Conservation (phyloP, 2,329 filamentous ascomycete species). For the Zymoseptoria brevis region DNA sequence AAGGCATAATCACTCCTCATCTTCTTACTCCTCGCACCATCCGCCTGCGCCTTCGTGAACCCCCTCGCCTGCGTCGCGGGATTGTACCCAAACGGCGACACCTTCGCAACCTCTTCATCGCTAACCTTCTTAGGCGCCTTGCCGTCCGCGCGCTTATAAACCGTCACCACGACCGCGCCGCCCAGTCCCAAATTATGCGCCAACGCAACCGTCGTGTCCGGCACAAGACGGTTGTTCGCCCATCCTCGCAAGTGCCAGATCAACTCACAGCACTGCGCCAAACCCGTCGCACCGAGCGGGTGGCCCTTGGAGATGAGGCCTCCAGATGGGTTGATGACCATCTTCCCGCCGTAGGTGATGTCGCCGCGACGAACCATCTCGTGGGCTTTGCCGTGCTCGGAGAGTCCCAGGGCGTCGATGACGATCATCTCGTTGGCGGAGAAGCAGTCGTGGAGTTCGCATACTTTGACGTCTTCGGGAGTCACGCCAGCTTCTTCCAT, state of each 20-base stretch:
- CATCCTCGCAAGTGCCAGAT: conserved; percentile 93
- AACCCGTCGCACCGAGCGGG: conserved; percentile 81
- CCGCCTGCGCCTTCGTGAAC: conserved; percentile 69
- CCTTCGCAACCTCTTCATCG: conserved; percentile 55
- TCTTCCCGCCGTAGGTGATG: conserved; percentile 74
- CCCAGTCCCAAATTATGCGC: conserved; percentile 92
- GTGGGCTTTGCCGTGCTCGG: conserved; percentile 73
- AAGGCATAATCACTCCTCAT: conserved; percentile 62
- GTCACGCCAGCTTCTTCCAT: conserved; percentile 61
- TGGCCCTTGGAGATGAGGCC: conserved; percentile 95
- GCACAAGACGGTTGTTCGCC: conserved; percentile 78
- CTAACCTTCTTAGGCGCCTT: conserved; percentile 52
- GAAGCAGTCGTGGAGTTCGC: conserved; percentile 95
- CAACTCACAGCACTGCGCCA: conserved; percentile 93
- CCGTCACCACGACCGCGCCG: conserved; percentile 79
- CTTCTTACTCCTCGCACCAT: conserved; percentile 62
- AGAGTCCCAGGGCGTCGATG: conserved; percentile 75
- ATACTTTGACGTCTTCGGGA: conserved; percentile 66
- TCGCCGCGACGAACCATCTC: conserved; percentile 79
- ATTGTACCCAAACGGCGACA: conserved; percentile 77
- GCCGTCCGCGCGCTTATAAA: conserved; percentile 80
- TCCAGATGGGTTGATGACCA: conserved; percentile 40
- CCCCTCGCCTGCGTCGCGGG: conserved; percentile 82
- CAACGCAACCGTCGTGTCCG: conserved; percentile 62
- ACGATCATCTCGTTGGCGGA: conserved; percentile 88